Percentiles rank a stretch among this genome's conserved stretches.
Conservation (phyloP, 2,329 filamentous ascomycete genomes). For the Daldinia sp. region DNA sequence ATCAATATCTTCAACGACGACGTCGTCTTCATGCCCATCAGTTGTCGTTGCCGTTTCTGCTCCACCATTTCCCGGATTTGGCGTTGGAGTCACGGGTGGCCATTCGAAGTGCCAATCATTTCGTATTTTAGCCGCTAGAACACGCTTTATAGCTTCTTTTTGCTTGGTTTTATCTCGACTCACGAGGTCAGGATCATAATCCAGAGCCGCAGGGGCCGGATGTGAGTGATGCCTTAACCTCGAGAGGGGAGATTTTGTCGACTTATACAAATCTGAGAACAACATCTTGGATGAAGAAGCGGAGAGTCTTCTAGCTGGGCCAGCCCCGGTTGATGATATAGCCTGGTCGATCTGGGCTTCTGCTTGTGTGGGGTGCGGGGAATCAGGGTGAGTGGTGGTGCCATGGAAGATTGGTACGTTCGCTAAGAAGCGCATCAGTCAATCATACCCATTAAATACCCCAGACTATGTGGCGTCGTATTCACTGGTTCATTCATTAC, state of each 20-base stretch:
- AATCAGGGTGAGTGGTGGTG: constrained; percentile 45
- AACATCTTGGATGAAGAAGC: constrained; percentile 60
- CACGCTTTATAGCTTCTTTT: constrained; percentile 71
- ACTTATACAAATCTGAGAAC: constrained; percentile 71
- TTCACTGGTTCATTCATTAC: constrained; percentile 20
- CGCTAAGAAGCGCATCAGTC: constrained; percentile 39
- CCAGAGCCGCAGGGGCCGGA: constrained; percentile 49
- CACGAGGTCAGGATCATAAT: constrained; percentile 71
- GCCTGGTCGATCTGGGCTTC: constrained; percentile 40
- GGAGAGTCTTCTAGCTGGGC: constrained; percentile 37
- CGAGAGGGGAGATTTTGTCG: constrained; percentile 64
- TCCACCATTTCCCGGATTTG: constrained; percentile 14
- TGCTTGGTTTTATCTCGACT: constrained; percentile 72
- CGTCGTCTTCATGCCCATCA: constrained; percentile 27
- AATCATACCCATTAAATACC: constrained; percentile 22
- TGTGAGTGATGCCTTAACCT: constrained; percentile 61
- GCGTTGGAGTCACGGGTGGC: constrained; percentile 55
- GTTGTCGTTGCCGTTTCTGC: constrained; percentile 17
- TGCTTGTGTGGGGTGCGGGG: constrained; percentile 50
- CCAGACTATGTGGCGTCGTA: constrained; percentile 14
- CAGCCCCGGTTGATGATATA: constrained; percentile 43
- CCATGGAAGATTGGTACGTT: constrained; percentile 42
- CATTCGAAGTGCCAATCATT: constrained; percentile 72
- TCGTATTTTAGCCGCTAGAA: constrained; percentile 65
- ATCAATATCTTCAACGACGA: constrained; percentile 22